phyloP scores from a whole-genome alignment of 1,139 yeast species.

The Candida glucosophila region DNA sequence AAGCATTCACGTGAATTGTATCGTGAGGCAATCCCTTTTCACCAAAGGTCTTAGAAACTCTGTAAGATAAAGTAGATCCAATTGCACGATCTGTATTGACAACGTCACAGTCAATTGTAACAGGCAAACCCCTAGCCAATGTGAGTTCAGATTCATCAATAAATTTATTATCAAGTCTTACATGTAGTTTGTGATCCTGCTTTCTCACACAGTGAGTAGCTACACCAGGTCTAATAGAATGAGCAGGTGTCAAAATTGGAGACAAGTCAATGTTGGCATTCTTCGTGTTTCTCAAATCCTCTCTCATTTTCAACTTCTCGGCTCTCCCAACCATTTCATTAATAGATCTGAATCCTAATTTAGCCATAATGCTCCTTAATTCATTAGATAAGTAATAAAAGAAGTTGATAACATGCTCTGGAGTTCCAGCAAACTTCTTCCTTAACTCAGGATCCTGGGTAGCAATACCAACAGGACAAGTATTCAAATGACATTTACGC shows the following conservation, averaged over 20 bases:
- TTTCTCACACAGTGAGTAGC: slow-evolving; percentile 88
- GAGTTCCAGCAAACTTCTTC: slow-evolving; percentile 90
- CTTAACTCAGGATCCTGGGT: slow-evolving; percentile 95
- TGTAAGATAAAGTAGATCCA: slow-evolving; percentile 89
- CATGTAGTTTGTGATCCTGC: slow-evolving; percentile 90
- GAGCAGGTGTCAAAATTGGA: slow-evolving; percentile 95
- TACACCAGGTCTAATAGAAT: slow-evolving; percentile 94
- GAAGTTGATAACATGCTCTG: slow-evolving; percentile 96
- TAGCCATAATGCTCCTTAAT: slow-evolving; percentile 87
- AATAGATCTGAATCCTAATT: slow-evolving; percentile 87
- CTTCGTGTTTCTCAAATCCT: slow-evolving; percentile 79
- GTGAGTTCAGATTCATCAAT: slow-evolving; percentile 94
- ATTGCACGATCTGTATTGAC: slow-evolving; percentile 94
- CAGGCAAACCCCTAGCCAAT: slow-evolving; percentile 89
- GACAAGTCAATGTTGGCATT: slow-evolving; percentile 86
- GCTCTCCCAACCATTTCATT: slow-evolving; percentile 98
- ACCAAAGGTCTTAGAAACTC: slow-evolving; percentile 89
- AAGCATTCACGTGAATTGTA: slow-evolving; percentile 84
- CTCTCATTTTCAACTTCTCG: slow-evolving; percentile 79
- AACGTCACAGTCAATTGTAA: slow-evolving; percentile 84
- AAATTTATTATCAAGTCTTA: slow-evolving; percentile 88
- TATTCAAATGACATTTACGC: slow-evolving; percentile 86
- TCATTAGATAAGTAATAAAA: slow-evolving; percentile 93
- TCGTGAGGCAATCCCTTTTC: slow-evolving; percentile 92
- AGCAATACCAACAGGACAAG: slow-evolving; percentile 98